Evolutionary conservation across 148 eudicot species (phyloP), one percentile per base, ranked within the genome.

Genomic region (Linanthus parryae): DNA sequence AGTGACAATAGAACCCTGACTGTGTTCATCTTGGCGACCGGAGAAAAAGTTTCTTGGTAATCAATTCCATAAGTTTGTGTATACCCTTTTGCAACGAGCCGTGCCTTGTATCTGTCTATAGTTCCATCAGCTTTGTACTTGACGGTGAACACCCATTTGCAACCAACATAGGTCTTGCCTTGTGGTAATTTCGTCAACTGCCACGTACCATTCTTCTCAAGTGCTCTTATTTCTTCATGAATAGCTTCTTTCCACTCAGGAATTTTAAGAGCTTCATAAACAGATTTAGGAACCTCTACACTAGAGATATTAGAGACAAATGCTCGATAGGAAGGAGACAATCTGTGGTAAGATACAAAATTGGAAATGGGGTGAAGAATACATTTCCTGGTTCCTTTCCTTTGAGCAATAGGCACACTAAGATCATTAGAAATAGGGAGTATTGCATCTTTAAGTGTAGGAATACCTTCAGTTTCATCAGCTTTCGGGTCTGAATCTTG

Each of bases 51-150:
- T n/a, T n/a, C n/a, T n/a, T n/a, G n/a, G n/a, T n/a, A n/a, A n/a
- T n/a, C 42, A 38, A 38, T 38, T 11, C 42, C 42, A 38, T 38
- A 38, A 12, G 7, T 11, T 38, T 38, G 42, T 38, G 14, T 12
- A 12, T 11, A 38, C 45, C 45, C 20, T n/a, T 42, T 42, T n/a
- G 45, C 45, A 15, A 42, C 45, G 5, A 42, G 20, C 20, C 45
- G 18, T 11, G 45, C 45, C 10, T 42, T 16, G 3, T 3, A 42
- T 11, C 20, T 42, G 17, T 42, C 2, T 11, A 42, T 11, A 42
- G 21, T 42, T 11, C 45, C 45, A 42, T 42, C 45, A 16, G 45
- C 4, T 3, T 42, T 42, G 45, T 15, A 11, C 20, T 42, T 42
- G 2, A 42, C 45, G 7, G 45, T 42, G 10, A 42, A 42, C 5